Evolutionary conservation across 2,329 filamentous ascomycete species (phyloP).

Genomic region (Lachnellula hyalina): DNA sequence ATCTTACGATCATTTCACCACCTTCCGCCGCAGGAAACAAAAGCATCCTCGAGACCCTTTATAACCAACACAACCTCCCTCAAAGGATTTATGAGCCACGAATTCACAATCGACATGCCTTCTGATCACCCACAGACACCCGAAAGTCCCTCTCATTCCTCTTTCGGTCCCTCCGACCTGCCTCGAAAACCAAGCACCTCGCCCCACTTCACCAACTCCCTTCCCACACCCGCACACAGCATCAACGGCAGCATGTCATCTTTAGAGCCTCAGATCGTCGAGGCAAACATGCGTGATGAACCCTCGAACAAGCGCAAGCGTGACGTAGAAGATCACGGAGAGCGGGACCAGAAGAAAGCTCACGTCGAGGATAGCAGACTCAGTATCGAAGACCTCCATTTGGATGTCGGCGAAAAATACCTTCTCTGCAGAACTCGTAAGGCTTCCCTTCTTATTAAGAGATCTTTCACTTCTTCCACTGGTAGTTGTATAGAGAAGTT

Average conservation of each 20-base stretch:
- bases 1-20: conserved; percentile 4
- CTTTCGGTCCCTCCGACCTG: conserved; percentile 43
- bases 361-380: conserved; percentile 56
- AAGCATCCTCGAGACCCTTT: conserved; percentile 4
- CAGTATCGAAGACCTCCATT: conserved; percentile 59
- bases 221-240: conserved; percentile 59
- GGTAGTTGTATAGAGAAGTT: conserved; percentile 13
- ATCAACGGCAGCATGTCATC: conserved; percentile 47
- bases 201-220: conserved; percentile 37
- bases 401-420: conserved; percentile 63
- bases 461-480: conserved; percentile 10
- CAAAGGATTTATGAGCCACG: background rate
- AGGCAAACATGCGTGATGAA: conserved; percentile 38
- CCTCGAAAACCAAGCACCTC: conserved; percentile 44
- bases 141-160: conserved; percentile 60
- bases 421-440: conserved; percentile 63
- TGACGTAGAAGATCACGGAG: conserved; percentile 48
- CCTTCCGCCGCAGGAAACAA: conserved; percentile 7
- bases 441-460: conserved; percentile 42
- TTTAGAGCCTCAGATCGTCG: conserved; percentile 15
- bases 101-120: conserved; percentile 43
- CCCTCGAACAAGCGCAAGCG: conserved; percentile 59
- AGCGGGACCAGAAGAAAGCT: conserved; percentile 56
- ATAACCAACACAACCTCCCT: background rate
- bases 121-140: conserved; percentile 60